Conservation (phyloP, 2,329 filamentous ascomycete genomes). For the Domatiomyces catenatus region DNA sequence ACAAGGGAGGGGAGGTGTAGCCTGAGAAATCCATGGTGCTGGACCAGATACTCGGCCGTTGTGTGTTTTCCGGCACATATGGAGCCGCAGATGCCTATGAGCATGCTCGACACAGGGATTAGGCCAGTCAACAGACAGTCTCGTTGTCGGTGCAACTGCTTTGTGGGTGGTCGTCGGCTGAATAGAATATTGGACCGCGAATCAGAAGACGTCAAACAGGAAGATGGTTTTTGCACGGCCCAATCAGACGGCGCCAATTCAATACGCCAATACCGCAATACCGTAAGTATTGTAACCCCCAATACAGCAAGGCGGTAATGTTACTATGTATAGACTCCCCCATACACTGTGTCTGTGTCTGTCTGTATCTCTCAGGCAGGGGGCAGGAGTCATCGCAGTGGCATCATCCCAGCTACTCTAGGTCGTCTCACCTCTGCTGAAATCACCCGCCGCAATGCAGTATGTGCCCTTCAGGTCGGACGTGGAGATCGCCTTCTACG, state of each 20-base stretch:
- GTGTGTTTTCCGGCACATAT: constrained; percentile 89
- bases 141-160: not conserved
- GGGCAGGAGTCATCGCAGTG: no score
- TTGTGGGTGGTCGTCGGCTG: no score
- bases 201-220: no score
- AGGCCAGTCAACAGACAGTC: no score
- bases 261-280: not conserved
- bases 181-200: no score
- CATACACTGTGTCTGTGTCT: no score
- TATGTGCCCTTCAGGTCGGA: constrained; percentile 87
- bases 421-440: no score
- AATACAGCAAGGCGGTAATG: no score
- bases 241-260: not conserved
- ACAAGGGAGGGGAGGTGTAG: constrained; percentile 41
- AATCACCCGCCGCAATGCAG: constrained; percentile 32
- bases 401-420: no score
- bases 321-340: no score
- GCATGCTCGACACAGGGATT: constrained; percentile 37
- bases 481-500: constrained; percentile 91
- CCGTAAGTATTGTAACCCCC: not conserved
- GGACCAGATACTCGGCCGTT: constrained; percentile 72
- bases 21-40: constrained; percentile 66
- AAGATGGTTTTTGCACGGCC: not conserved
- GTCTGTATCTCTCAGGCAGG: no score
- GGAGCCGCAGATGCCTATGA: constrained; percentile 40